Evolutionary conservation across 345 rosid genomes (phyloP).

Genomic region (Rhodamnia rubescens): DNA sequence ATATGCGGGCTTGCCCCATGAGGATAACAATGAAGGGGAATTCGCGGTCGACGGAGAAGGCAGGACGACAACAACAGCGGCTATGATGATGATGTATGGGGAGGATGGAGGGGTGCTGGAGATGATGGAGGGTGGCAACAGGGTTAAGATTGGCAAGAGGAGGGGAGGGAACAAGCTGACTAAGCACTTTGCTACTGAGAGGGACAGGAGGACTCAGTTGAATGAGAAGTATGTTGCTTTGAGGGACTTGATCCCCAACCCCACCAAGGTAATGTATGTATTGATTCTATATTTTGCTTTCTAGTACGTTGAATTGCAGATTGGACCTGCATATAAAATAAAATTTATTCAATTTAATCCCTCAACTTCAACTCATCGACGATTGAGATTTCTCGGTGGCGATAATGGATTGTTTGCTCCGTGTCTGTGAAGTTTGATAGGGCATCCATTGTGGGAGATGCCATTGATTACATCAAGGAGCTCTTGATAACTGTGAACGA

Average conservation of each 20-base stretch:
- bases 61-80: not conserved
- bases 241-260: slow-evolving; percentile 56
- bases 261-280: slow-evolving; percentile 7
- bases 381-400: not conserved
- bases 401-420: not conserved
- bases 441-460: slow-evolving; percentile 76
- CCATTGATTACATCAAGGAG: slow-evolving; percentile 70
- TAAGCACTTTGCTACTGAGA: slow-evolving; percentile 48
- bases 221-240: slow-evolving; percentile 48
- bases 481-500: slow-evolving; percentile 49
- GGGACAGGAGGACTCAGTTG: slow-evolving; percentile 55
- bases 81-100: not conserved
- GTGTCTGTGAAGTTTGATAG: slow-evolving; percentile 39
- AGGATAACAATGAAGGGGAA: not conserved
- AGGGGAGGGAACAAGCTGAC: slow-evolving; percentile 30
- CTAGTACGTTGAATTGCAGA: not conserved
- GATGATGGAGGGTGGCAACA: slow-evolving; percentile 2
- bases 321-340: not conserved
- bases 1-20: not conserved
- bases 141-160: slow-evolving; percentile 38
- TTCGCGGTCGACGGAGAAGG: not conserved
- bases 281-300: not conserved
- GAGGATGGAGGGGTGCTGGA: not conserved
- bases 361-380: not conserved
- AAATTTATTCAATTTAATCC: too few species aligned